A percentile compares a stretch with the other conserved stretches of the same genome.
Conservation (phyloP, 352 stramenopile genomes). For the Globisporangium okanoganense region DNA sequence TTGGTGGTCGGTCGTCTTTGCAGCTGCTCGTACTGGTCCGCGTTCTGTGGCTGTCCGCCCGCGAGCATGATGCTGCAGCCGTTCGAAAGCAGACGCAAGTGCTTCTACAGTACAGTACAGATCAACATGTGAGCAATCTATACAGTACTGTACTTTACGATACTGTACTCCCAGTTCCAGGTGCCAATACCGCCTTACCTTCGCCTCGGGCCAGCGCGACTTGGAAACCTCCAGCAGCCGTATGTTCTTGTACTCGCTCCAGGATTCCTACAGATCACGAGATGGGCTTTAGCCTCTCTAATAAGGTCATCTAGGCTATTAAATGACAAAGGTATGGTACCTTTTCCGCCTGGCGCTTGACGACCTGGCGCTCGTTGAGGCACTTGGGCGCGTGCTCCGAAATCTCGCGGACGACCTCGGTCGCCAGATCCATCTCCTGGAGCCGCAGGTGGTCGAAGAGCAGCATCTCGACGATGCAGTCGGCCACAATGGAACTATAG, state of each 20-base stretch:
- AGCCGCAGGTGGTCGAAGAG: conserved; percentile 66
- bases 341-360: conserved; percentile 37
- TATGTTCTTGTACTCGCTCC: conserved; percentile 65
- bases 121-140: background rate
- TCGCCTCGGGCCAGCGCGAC: conserved; percentile 57
- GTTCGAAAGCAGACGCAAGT: conserved; percentile 65
- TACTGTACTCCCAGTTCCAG: background rate
- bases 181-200: conserved; percentile 18
- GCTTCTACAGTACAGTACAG: conserved; percentile 25
- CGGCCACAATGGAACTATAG: conserved; percentile 43
- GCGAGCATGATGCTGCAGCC: conserved; percentile 75
- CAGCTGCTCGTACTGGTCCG: background rate
- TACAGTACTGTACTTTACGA: too few species aligned
- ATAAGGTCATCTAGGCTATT: background rate
- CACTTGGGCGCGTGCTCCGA: conserved; percentile 50
- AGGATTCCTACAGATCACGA: conserved; percentile 39
- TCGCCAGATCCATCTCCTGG: conserved; percentile 69
- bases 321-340: conserved; percentile 5
- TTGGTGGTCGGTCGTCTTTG: background rate
- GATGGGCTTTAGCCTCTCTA: background rate
- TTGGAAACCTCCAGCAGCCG: conserved; percentile 70
- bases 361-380: conserved; percentile 48
- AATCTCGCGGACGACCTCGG: conserved; percentile 57
- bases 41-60: background rate
- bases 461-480: conserved; percentile 70